Evolutionary conservation across 257 asterid species (phyloP).

Genomic region (Solanum neorickii): DNA sequence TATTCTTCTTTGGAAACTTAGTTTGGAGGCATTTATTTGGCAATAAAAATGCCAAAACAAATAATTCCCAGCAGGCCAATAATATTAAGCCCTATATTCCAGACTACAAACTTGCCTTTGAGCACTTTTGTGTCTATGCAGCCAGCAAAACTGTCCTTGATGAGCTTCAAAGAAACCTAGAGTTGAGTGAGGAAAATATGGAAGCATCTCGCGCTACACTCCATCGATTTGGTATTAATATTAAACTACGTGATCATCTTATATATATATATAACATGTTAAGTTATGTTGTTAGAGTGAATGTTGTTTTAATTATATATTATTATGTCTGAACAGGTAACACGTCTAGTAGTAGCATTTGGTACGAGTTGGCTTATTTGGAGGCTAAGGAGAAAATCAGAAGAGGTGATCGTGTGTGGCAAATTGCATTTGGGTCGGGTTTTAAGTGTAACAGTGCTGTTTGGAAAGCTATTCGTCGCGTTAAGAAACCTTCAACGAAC

Average conservation of each 20-base stretch:
- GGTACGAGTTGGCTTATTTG: slow-evolving; percentile 87
- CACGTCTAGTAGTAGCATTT: slow-evolving; percentile 92
- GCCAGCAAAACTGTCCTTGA: slow-evolving; percentile 77
- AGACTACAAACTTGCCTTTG: slow-evolving; percentile 88
- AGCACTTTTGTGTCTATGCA: slow-evolving; percentile 89
- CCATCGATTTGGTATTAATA: slow-evolving; percentile 55
- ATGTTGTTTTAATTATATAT: not conserved
- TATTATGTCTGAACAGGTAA: slow-evolving; percentile 12
- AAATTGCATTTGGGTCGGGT: slow-evolving; percentile 88
- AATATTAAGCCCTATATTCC: slow-evolving; percentile 76
- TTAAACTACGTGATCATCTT: not conserved
- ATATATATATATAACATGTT: not conserved
- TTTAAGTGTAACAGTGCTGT: slow-evolving; percentile 89
- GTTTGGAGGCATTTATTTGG: slow-evolving; percentile 43
- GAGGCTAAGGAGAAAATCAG: slow-evolving; percentile 67
- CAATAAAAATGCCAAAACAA: not conserved
- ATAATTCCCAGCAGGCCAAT: slow-evolving; percentile 8
- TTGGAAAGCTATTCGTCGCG: slow-evolving; percentile 55
- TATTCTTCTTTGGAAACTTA: slow-evolving; percentile 62
- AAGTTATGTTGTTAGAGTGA: not conserved
- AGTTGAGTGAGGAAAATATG: slow-evolving; percentile 57
- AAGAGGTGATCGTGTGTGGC: slow-evolving; percentile 85
- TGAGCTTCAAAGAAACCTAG: slow-evolving; percentile 84
- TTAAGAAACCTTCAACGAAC: slow-evolving; percentile 23
- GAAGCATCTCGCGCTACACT: slow-evolving; percentile 69